A percentile compares a stretch with the other conserved stretches of the same genome.
Conservation (phyloP, 495 filamentous ascomycete genomes). For the Penicillium verhagenii region DNA sequence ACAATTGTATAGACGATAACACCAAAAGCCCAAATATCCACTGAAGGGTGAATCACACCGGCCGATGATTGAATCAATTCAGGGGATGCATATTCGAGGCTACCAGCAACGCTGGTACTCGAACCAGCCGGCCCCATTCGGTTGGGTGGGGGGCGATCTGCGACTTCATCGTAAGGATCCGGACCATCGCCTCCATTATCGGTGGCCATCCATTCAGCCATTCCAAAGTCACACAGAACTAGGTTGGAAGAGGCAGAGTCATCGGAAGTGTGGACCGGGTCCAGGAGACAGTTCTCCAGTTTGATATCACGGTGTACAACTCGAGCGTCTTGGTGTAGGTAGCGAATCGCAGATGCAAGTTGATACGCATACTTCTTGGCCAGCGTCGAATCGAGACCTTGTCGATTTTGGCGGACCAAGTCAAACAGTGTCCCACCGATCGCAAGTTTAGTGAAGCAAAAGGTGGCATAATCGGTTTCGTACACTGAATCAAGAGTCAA, state of each 20-base stretch:
- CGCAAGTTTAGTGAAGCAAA: conserved; percentile 69
- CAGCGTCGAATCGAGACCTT: conserved; percentile 50
- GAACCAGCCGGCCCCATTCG: conserved; percentile 56
- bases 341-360: conserved; percentile 66
- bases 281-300: conserved; percentile 73
- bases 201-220: conserved; percentile 67
- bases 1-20: conserved; percentile 63
- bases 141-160: conserved; percentile 45
- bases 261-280: conserved; percentile 49
- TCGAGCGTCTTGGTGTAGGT: conserved; percentile 70
- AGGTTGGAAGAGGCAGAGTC: conserved; percentile 53
- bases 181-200: conserved; percentile 50
- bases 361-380: conserved; percentile 66
- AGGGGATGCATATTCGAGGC: conserved; percentile 66
- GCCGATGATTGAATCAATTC: conserved; percentile 52
- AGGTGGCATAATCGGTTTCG: conserved; percentile 69
- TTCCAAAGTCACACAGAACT: conserved; percentile 72
- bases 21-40: conserved; percentile 74
- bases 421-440: conserved; percentile 72
- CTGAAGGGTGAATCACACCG: conserved; percentile 53
- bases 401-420: conserved; percentile 57
- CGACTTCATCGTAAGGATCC: conserved; percentile 49
- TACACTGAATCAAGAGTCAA: conserved; percentile 66
- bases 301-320: conserved; percentile 76
- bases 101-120: conserved; percentile 59